These are phyloP conservation scores for Capsicum baccatum DNA, from an alignment of 257 asterid genomes.

Conservation along the genomic window DNA sequence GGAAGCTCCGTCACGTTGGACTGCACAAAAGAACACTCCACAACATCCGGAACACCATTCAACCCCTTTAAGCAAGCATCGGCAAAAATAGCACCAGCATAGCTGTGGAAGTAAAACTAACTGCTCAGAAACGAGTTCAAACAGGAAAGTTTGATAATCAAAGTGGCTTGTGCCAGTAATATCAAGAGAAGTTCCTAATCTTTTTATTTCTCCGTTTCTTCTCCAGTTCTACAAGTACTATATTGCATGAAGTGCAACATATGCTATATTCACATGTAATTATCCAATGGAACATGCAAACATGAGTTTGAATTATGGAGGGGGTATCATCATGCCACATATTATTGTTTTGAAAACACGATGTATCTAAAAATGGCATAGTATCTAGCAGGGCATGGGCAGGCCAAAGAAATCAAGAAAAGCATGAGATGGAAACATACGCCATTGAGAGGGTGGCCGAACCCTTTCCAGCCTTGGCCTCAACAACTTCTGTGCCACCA, in stretches of 20 bases:
- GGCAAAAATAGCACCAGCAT: slow-evolving; percentile 90
- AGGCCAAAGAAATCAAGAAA: neutral
- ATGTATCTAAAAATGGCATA: neutral
- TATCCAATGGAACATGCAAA: neutral
- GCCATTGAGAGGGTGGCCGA: slow-evolving; percentile 99
- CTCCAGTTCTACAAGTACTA: neutral
- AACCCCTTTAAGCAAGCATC: slow-evolving; percentile 96
- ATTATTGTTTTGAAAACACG: neutral
- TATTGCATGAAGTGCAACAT: neutral
- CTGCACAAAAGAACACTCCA: slow-evolving; percentile 76
- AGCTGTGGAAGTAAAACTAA: slow-evolving; percentile 47
- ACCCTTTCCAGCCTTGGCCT: slow-evolving; percentile 98
- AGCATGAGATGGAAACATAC: slow-evolving; percentile 49
- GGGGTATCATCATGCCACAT: neutral
- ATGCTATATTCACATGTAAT: neutral
- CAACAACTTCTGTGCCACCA: slow-evolving; percentile 98
- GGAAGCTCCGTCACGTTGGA: slow-evolving; percentile 74
- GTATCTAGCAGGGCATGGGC: neutral
- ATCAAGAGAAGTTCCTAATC: neutral
- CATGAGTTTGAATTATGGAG: neutral
- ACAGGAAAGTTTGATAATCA: neutral
- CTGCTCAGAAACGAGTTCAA: slow-evolving; percentile 31
- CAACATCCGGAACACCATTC: slow-evolving; percentile 86
- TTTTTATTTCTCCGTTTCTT: neutral
- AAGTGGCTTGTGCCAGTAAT: neutral